Base-by-base conservation (phyloP, 495 filamentous ascomycete species). In the Pseudotulostoma volvatum region DNA sequence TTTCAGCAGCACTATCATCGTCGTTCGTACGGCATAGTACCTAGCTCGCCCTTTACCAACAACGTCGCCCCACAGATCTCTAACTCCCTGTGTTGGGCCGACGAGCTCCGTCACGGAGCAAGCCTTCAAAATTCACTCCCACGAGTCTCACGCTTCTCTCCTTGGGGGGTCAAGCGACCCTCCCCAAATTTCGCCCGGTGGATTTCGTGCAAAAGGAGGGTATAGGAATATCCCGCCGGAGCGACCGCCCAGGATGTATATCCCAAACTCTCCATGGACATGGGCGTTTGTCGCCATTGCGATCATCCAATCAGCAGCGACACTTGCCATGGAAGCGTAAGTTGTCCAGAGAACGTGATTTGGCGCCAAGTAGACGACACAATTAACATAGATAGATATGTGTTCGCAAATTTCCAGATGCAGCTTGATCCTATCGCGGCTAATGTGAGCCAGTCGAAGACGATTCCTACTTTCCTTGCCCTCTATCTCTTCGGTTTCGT, bases 401-500 rank as follows among this genome's bases (percentile, higher is more conserved):
- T 66, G 15, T 66, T 67, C 37, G 64, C 57, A 17, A 62, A 63
- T 37, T 71, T 68, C 41, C 58, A 93, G 70, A 54, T 92, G 68
- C 59, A 80, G 81, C 39, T 93, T 80, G 39, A 54, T 15, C 23
- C 43, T 1, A 39, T 46, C 21, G 41, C 56, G 20, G 44, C 59
- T 19, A 40, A 45, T 18, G 53, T 58, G 41, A 60, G 75, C 32
- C 43, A 61, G 0, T 59, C 61, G 11, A 77, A 75, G 52, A 82
- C 81, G 0, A 83, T 90, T 36, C 78, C 83, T 17, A 93, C 84
- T 9, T 95, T 95, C 59, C 67, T 97, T 17, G 79, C 88, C 8
- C 70, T 97, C n/a, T 92, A 95, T 60, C 92, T 94, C 53, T 93
- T 97, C 57, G 90, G 84, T 37, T 93, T 92, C 59, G 52, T 97